phyloP scores from a whole-genome alignment of 106 monocot species.

The Agapanthus africanus region DNA sequence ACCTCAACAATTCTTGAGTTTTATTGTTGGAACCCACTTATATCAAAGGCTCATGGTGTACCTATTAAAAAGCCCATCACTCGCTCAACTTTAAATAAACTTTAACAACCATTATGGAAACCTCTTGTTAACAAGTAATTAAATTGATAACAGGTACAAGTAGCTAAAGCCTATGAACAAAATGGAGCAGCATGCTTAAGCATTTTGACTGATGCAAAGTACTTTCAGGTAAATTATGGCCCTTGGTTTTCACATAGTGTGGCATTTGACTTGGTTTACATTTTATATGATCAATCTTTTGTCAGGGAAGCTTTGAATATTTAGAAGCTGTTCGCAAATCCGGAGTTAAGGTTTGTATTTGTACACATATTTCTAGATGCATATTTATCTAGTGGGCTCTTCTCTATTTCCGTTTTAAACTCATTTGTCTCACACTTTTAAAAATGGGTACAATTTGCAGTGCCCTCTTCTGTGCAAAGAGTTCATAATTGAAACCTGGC shows the following conservation, averaged over 20 bases:
- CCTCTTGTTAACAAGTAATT: neutral
- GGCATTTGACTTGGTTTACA: neutral
- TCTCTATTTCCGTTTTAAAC: neutral
- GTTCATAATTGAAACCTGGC: constrained; percentile 88
- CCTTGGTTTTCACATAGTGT: too few species aligned
- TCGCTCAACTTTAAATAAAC: too few species aligned
- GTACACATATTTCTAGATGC: neutral
- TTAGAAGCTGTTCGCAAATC: constrained; percentile 61
- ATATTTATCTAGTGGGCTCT: neutral
- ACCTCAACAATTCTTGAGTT: too few species aligned
- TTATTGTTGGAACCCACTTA: too few species aligned
- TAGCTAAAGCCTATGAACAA: constrained; percentile 69
- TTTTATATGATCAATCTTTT: neutral
- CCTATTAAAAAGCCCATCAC: too few species aligned
- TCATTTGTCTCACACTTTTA: neutral
- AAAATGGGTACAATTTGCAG: constrained; percentile 31
- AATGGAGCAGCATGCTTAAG: constrained; percentile 89
- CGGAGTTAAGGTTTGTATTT: constrained; percentile 53
- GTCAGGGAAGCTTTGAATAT: constrained; percentile 78
- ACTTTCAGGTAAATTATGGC: constrained; percentile 89
- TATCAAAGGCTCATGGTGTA: too few species aligned
- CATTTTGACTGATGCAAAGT: constrained; percentile 83
- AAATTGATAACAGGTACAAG: constrained; percentile 47
- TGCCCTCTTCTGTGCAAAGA: constrained; percentile 96
- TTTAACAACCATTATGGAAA: too few species aligned